Evolutionary conservation across 2,329 filamentous ascomycete species (phyloP).

Genomic region (Aschersonia sp.): DNA sequence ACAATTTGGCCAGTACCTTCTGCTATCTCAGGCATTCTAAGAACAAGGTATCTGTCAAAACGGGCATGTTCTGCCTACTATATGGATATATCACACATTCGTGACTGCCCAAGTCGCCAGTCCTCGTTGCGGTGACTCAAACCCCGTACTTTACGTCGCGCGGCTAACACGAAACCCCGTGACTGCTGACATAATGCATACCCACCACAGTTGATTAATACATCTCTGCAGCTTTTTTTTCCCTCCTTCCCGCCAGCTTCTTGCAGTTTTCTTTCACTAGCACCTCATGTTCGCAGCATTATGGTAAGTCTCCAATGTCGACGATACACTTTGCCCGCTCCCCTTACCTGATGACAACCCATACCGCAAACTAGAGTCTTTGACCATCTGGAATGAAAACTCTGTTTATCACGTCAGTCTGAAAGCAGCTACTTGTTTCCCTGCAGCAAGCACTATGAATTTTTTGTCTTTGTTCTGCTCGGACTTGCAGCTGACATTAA

Average conservation of each 20-base stretch:
- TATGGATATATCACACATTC: too few relatives aligned
- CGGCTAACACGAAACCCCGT: slow-evolving; percentile 16
- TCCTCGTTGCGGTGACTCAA: not conserved
- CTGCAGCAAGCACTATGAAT: too few relatives aligned
- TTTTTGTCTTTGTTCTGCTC: too few relatives aligned
- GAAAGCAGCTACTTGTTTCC: slow-evolving; percentile 29
- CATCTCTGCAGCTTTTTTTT: slow-evolving; percentile 6
- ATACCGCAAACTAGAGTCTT: slow-evolving; percentile 98
- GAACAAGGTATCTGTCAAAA: not conserved
- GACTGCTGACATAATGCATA: slow-evolving; percentile 11
- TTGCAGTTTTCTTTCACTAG: not conserved
- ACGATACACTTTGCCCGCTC: slow-evolving; percentile 1
- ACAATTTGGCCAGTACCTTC: slow-evolving; percentile 27
- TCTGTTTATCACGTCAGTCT: slow-evolving; percentile 83
- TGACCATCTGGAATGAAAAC: slow-evolving; percentile 78
- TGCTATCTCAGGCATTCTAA: slow-evolving; percentile 47
- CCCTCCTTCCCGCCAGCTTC: too few relatives aligned
- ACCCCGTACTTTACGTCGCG: slow-evolving; percentile 6
- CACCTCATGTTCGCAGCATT: not conserved
- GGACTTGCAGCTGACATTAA: too few relatives aligned
- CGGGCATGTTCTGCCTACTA: too few relatives aligned
- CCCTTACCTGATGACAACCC: slow-evolving; percentile 61
- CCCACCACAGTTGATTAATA: not conserved
- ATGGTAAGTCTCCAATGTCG: slow-evolving; percentile 6
- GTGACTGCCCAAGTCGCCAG: too few relatives aligned